phyloP scores from a whole-genome alignment of 164 flowering plant species.

The Berberis thunbergii region DNA sequence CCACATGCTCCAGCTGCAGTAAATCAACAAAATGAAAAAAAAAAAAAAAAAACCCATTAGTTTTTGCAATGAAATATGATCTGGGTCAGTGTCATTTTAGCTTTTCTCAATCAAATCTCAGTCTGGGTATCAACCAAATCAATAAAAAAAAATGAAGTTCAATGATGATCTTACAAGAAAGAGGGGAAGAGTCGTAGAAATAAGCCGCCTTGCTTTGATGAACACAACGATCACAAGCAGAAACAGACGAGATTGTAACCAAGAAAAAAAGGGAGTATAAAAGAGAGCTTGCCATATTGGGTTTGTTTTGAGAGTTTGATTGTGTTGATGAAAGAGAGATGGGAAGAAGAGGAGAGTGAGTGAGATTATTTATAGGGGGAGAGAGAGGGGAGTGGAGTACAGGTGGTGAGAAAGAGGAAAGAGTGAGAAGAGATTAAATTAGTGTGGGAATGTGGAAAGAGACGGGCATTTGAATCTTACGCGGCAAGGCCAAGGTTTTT shows the following conservation, averaged over 20 bases:
- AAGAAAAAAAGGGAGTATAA: slow-evolving; percentile 23
- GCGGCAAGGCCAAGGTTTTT: slow-evolving; percentile 8
- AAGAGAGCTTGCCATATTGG: slow-evolving; percentile 31
- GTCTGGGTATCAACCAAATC: slow-evolving; percentile 2
- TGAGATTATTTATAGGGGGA: not conserved
- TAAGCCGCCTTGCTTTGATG: slow-evolving; percentile 59
- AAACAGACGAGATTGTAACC: slow-evolving; percentile 32
- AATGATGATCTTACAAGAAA: slow-evolving; percentile 33
- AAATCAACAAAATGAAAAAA: slow-evolving; percentile 7
- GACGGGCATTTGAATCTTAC: slow-evolving; percentile 11
- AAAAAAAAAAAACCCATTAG: slow-evolving; percentile 3
- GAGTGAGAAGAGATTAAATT: not conserved
- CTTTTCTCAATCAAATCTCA: not conserved
- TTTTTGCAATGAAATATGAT: slow-evolving; percentile 4
- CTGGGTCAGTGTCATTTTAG: slow-evolving; percentile 10
- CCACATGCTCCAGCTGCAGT: slow-evolving; percentile 89
- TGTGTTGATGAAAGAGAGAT: not conserved
- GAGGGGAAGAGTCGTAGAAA: slow-evolving; percentile 40
- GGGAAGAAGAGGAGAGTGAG: not conserved
- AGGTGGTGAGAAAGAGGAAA: slow-evolving; percentile 6
- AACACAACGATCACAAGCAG: slow-evolving; percentile 76
- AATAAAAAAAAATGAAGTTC: not conserved
- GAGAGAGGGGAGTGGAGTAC: slow-evolving; percentile 4
- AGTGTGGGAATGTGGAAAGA: slow-evolving; percentile 5
- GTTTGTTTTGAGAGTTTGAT: not conserved